phyloP scores from a whole-genome alignment of 345 rosid species.

The Anastatica hierochuntica region DNA sequence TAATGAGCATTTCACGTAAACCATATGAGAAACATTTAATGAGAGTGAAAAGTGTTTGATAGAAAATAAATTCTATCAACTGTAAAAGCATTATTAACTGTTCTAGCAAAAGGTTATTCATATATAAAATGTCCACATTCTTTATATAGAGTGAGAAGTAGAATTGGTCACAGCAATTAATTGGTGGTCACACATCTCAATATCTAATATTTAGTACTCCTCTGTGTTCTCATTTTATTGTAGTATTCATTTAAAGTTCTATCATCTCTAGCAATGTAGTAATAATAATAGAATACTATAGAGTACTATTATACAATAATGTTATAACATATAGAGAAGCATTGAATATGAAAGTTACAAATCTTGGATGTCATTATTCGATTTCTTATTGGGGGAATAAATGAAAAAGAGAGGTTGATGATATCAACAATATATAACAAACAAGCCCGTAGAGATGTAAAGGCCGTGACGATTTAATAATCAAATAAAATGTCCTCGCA shows the following conservation, averaged over 20 bases:
- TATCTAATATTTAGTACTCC: no score
- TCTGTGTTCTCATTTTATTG: no score
- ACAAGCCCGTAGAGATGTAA: no score
- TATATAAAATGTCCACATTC: constrained; percentile 12
- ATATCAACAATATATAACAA: constrained; percentile 1
- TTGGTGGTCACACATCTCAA: constrained; percentile 22
- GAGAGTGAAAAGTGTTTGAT: constrained; percentile 8
- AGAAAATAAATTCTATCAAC: constrained; percentile 24
- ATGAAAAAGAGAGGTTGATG: constrained; percentile 19
- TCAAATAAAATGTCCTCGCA: not conserved
- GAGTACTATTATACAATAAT: no score
- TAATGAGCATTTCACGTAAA: constrained; percentile 4
- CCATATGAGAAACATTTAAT: not conserved
- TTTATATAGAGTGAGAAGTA: not conserved
- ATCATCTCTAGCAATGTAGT: not conserved
- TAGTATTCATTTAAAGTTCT: not conserved
- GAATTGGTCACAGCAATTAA: constrained; percentile 19
- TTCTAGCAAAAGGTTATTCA: not conserved
- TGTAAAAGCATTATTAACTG: constrained; percentile 1
- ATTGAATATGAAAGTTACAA: constrained; percentile 8
- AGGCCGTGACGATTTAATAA: constrained; percentile 1
- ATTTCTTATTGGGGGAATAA: not conserved
- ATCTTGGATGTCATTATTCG: constrained; percentile 4
- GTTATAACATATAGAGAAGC: constrained; percentile 3
- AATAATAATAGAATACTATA: not conserved